These are phyloP conservation scores for Metarhizium brunneum DNA, from an alignment of 2,329 filamentous ascomycete genomes.

Conservation along the genomic window DNA sequence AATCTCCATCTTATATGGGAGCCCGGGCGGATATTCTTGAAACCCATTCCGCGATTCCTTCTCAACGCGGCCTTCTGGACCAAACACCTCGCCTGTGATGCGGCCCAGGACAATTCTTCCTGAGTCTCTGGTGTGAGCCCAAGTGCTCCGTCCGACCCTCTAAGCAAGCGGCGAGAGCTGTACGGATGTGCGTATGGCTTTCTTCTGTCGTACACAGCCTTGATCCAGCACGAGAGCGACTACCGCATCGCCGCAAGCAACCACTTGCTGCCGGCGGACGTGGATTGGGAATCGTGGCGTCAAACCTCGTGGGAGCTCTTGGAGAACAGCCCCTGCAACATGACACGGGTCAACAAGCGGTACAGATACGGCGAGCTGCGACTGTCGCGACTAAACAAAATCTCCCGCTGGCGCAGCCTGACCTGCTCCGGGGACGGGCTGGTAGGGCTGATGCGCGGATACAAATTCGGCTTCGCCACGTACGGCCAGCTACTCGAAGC, in stretches of 20 bases:
- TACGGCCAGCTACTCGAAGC: constrained; percentile 32
- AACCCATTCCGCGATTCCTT: constrained; percentile 31
- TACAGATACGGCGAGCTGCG: constrained; percentile 33
- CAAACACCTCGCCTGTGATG: constrained; percentile 13
- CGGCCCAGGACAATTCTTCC: background rate
- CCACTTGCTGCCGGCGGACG: constrained; percentile 21
- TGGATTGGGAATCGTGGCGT: constrained; percentile 30
- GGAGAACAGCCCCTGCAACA: constrained; percentile 14
- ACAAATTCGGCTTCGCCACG: constrained; percentile 14
- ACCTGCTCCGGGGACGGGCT: background rate
- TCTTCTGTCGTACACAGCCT: constrained; percentile 27
- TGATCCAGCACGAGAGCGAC: constrained; percentile 29
- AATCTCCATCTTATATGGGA: constrained; percentile 32
- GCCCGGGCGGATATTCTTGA: constrained; percentile 26
- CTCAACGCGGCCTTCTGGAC: constrained; percentile 27
- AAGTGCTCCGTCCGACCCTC: background rate
- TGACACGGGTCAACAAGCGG: constrained; percentile 21
- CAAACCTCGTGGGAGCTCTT: constrained; percentile 14
- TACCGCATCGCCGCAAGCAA: constrained; percentile 24
- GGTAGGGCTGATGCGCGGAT: constrained; percentile 11
- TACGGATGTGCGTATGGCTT: constrained; percentile 24
- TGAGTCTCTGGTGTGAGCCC: background rate
- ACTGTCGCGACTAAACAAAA: constrained; percentile 28
- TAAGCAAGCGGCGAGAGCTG: background rate
- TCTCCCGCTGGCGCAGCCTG: constrained; percentile 22